Percentiles rank a stretch among this genome's conserved stretches.
phyloP scores from a whole-genome alignment of 768 basidiomycete genomes.

The Termitomyces sp. region DNA sequence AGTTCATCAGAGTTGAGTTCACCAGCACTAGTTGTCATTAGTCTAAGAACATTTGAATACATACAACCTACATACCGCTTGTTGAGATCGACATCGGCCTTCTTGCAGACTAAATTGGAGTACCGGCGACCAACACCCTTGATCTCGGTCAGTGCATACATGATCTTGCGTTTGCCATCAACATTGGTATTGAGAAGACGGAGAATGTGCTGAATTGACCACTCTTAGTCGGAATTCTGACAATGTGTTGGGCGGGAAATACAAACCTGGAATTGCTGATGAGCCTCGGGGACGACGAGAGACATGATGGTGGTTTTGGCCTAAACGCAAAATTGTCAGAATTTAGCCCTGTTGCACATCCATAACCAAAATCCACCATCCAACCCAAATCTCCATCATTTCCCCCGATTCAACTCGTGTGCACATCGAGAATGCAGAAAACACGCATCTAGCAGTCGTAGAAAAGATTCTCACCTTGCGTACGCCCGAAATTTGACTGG shows the following conservation, averaged over 20 bases:
- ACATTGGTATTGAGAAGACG: constrained; percentile 99
- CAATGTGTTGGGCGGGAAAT: neutral
- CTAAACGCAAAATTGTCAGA: constrained; percentile 19
- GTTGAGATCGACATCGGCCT: constrained; percentile 97
- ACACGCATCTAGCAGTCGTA: neutral
- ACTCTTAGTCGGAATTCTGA: constrained; percentile 1
- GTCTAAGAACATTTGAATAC: neutral
- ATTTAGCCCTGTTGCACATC: constrained; percentile 14
- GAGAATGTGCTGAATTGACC: constrained; percentile 77
- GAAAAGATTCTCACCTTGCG: constrained; percentile 14
- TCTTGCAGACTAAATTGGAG: constrained; percentile 99
- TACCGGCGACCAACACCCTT: constrained; percentile 99
- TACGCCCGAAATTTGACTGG: constrained; percentile 11
- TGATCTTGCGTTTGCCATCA: constrained; percentile 98
- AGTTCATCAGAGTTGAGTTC: constrained; percentile 99
- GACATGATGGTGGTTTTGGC: constrained; percentile 58
- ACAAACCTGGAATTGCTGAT: constrained; percentile 90
- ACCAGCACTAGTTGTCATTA: constrained; percentile 64
- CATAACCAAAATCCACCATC: constrained; percentile 13
- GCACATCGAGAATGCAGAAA: neutral
- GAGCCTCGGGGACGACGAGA: constrained; percentile 93
- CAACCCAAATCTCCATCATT: constrained; percentile 14
- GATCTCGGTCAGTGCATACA: constrained; percentile 99
- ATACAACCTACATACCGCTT: constrained; percentile 72
- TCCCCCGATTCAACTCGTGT: neutral